Base-by-base conservation (phyloP, 1,284 basidiomycete species). In the Rhodotorula mucilaginosa region DNA sequence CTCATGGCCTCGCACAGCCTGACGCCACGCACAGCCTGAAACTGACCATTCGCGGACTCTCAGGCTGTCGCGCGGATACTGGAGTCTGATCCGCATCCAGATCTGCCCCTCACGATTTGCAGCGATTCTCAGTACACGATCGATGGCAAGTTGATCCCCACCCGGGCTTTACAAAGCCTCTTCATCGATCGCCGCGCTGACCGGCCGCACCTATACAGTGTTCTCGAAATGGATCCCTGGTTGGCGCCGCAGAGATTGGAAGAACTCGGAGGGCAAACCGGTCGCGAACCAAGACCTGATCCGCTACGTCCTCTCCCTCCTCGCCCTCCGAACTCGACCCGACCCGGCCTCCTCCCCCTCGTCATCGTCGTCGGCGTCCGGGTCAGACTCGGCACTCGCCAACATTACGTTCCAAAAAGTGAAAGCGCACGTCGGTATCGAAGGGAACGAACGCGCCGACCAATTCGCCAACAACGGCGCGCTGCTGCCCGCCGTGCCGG, bases 401-500 rank as follows among this genome's bases (percentile, higher is more conserved):
- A 79, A 80, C 8, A 83, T 90, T 46, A 80, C 80, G 39, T 82
- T 93, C 21, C 80, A 86, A 70, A 84, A 91, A 71, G 89, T 93
- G 62, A 84, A 86, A 65, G 92, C 88, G 0, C 91, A 93, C 75
- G 83, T 81, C 5, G 90, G 90, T 1, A 83, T 87, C 58, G 81
- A 81, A 66, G 92, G 92, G 2, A 93, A 93, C 79, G 90, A 92
- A 69, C 87, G 86, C 66, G 92, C 91, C 1, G 92, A 93, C 80
- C 75, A 72, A 39, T 83, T 88, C 70, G 90, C 90, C 12, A 88
- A 87, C 70, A 52, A 81, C 7, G 90, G 90, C 2, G 80, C 84
- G 12, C 68, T 77, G 13, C 68, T 83, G 57, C 82, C 84, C 0
- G 72, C 63, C 26, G 68, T 81, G 2, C 76, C 78, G 4, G 89